phyloP scores from a whole-genome alignment of 2,329 filamentous ascomycete species.

The Trichoderma simmonsii region DNA sequence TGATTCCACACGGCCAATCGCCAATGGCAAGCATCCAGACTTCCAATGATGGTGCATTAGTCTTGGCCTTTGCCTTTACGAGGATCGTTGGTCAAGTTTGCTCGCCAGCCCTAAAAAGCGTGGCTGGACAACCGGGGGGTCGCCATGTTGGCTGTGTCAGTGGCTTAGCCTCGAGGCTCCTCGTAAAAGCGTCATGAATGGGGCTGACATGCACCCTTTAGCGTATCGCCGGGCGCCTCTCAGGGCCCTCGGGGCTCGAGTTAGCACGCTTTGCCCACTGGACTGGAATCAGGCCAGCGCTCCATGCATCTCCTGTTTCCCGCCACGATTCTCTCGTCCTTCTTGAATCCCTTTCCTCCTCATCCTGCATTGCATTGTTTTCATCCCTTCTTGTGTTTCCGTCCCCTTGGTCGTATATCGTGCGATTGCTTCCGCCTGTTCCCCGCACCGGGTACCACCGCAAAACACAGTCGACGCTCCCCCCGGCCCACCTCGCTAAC shows the following conservation, averaged over 20 bases:
- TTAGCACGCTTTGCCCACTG: slow-evolving; percentile 3
- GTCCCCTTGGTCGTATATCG: background rate
- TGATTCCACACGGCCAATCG: background rate
- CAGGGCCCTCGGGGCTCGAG: background rate
- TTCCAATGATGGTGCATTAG: background rate
- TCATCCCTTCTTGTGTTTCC: background rate
- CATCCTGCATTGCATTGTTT: background rate
- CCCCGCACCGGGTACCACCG: slow-evolving; percentile 5
- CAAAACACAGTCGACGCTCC: background rate
- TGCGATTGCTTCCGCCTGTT: background rate
- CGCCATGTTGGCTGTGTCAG: slow-evolving; percentile 10
- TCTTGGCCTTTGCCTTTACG: background rate
- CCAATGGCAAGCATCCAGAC: background rate
- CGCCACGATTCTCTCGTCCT: background rate
- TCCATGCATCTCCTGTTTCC: background rate
- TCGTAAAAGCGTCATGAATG: slow-evolving; percentile 13
- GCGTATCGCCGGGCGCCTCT: slow-evolving; percentile 11
- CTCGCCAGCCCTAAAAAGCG: background rate
- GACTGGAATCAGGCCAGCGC: slow-evolving; percentile 1
- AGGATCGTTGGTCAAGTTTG: background rate
- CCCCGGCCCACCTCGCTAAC: slow-evolving; percentile 14
- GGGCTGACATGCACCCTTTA: slow-evolving; percentile 10
- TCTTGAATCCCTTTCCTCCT: background rate
- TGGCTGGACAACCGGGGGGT: background rate
- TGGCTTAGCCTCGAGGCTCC: slow-evolving; percentile 11